phyloP scores from a whole-genome alignment of 768 basidiomycete genomes.

The Coprinellus micaceus region DNA sequence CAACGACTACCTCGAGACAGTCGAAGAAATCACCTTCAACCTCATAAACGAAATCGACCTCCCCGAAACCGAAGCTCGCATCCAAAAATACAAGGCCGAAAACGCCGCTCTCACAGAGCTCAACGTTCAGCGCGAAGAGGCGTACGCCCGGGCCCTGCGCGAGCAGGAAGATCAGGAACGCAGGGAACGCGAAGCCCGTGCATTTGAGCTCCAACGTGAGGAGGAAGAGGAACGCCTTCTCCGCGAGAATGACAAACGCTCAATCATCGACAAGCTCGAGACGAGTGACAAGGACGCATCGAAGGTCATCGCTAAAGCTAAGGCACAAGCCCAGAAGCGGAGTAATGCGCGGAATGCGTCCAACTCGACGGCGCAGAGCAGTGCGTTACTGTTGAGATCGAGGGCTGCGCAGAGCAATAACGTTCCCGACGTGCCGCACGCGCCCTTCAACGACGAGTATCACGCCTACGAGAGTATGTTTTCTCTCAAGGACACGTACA shows the following conservation, averaged over 20 bases:
- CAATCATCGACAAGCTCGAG: conserved; percentile 80
- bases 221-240: conserved; percentile 78
- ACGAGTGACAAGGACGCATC: conserved; percentile 68
- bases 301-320: conserved; percentile 66
- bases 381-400: conserved; percentile 50
- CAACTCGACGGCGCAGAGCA: conserved; percentile 41
- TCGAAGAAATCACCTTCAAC: conserved; percentile 94
- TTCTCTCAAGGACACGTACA: conserved; percentile 52
- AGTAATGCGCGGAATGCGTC: conserved; percentile 53
- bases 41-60: conserved; percentile 88
- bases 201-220: conserved; percentile 57
- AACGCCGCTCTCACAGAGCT: conserved; percentile 82
- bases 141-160: conserved; percentile 64
- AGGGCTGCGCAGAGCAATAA: conserved; percentile 62
- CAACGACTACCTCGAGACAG: conserved; percentile 95
- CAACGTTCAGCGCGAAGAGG: conserved; percentile 79
- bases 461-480: conserved; percentile 74
- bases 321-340: conserved; percentile 61
- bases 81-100: conserved; percentile 71
- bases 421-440: conserved; percentile 78
- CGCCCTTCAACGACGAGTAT: conserved; percentile 73
- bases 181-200: conserved; percentile 64
- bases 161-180: conserved; percentile 82
- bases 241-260: conserved; percentile 64
- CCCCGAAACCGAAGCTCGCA: conserved; percentile 75